Conservation (phyloP, 345 rosid genomes). For the Lepidium sativum region DNA sequence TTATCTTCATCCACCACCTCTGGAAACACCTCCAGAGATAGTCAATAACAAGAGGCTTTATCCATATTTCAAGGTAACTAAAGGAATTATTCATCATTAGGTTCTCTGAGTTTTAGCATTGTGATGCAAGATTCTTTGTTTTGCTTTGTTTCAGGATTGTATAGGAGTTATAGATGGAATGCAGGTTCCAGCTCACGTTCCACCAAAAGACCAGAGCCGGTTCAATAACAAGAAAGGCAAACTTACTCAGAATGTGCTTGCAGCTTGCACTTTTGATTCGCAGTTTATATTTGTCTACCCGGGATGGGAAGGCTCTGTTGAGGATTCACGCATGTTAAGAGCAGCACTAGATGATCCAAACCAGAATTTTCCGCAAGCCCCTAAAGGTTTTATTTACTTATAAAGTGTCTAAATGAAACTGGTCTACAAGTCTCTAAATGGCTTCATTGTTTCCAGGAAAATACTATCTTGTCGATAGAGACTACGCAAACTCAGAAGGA, state of each 20-base stretch:
- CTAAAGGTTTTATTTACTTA: conserved; percentile 38
- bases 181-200: conserved; percentile 69
- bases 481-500: conserved; percentile 53
- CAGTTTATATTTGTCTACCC: conserved; percentile 69
- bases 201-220: conserved; percentile 67
- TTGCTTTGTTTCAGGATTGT: conserved; percentile 49
- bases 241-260: conserved; percentile 64
- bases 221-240: conserved; percentile 61
- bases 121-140: conserved; percentile 5
- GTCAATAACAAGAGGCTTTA: conserved; percentile 43
- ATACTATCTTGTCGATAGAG: conserved; percentile 61
- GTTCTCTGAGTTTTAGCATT: not conserved
- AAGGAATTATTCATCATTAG: not conserved
- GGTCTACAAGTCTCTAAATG: not conserved
- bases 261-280: conserved; percentile 71
- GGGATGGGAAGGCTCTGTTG: conserved; percentile 82
- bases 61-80: conserved; percentile 65
- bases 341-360: conserved; percentile 68
- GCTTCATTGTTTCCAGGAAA: conserved; percentile 38
- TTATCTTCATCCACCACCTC: conserved; percentile 39
- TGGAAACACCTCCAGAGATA: conserved; percentile 37
- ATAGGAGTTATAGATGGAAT: conserved; percentile 65
- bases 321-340: conserved; percentile 63
- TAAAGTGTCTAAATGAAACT: too few species aligned
- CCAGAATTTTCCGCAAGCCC: conserved; percentile 72